phyloP scores from a whole-genome alignment of 2,329 filamentous ascomycete species.

The Domatiomyces catenatus region DNA sequence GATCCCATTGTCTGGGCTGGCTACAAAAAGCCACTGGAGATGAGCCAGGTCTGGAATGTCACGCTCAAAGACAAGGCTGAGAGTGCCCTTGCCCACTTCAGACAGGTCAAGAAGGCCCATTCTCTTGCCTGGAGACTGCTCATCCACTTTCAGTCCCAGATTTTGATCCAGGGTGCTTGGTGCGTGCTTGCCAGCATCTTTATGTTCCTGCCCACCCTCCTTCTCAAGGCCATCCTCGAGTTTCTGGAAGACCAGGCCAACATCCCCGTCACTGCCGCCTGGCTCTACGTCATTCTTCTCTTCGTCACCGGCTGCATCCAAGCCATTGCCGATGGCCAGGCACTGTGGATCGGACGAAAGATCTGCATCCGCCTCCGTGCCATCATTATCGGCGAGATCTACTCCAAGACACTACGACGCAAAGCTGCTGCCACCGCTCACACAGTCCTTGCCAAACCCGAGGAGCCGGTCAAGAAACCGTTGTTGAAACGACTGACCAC shows the following conservation, averaged over 20 bases:
- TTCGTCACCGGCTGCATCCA: conserved; percentile 69
- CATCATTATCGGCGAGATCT: conserved; percentile 94
- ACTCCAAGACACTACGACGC: conserved; percentile 82
- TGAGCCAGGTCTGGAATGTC: conserved; percentile 84
- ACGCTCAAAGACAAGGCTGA: conserved; percentile 76
- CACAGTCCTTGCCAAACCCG: conserved; percentile 49
- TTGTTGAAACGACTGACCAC: conserved; percentile 32
- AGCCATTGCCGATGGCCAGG: conserved; percentile 69
- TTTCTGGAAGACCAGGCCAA: conserved; percentile 73
- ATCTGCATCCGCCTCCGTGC: conserved; percentile 86
- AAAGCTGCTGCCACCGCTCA: conserved; percentile 71
- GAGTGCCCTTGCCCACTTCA: conserved; percentile 63
- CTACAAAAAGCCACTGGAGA: conserved; percentile 68
- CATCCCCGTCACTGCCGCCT: conserved; percentile 72
- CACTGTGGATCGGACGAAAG: conserved; percentile 83
- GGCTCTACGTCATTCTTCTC: conserved; percentile 86
- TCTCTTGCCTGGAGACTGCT: conserved; percentile 66
- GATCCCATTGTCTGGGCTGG: conserved; percentile 79
- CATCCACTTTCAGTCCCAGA: conserved; percentile 62
- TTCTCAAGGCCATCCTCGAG: conserved; percentile 80
- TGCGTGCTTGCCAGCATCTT: conserved; percentile 66
- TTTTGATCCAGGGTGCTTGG: conserved; percentile 66
- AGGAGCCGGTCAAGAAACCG: conserved; percentile 20
- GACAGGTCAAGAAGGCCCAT: conserved; percentile 68
- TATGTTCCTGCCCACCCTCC: conserved; percentile 78